Evolutionary conservation across 164 flowering plant genomes (phyloP), one percentile per base, ranked within the genome.

Genomic region (Berberis vulgaris): DNA sequence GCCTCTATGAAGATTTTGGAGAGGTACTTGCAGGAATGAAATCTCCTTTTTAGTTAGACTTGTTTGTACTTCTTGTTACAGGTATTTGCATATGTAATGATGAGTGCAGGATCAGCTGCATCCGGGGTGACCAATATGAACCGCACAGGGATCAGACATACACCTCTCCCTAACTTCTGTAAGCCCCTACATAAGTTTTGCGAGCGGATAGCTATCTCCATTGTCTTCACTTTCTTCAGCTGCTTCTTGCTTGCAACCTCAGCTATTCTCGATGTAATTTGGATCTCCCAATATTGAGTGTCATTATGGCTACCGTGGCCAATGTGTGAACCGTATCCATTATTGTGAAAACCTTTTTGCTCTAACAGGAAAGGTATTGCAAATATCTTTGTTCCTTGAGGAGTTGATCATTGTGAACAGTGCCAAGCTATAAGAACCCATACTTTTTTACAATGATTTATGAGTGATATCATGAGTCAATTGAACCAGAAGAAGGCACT

Each of bases 71-170:
- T 68, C 41, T 64, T 55, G 45, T 44, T 68, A 61, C 79, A 91
- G 97, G 73, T 67, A 12, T 90, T 93, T 75, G 96, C 92, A 44
- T 90, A 82, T 71, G 86, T 81, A 1, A 63, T 84, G 86, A 77
- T 86, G 80, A 88, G 98, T 65, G 98, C 96, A 1, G 94, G 88
- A 49, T 90, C 98, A 41, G 96, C 98, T 63, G 84, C 98, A 40
- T 76, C 96, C 1, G 92, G 92, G 2, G 94, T 89, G 13, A 79
- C 87, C 60, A 93, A 84, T 76, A 72, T 93, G 77, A 90, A 93
- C 72, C 83, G 88, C 2, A 88, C 94, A 1, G 98, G 98, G 49
- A 83, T 93, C 43, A 75, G 74, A 8, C 96, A 88, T 66, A 69
- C 97, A 1, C 66, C 84, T 50, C 76, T 93, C 3, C 98, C 98